Base-by-base conservation (phyloP, 257 asterid species). In the Nicotiana tabacum region DNA sequence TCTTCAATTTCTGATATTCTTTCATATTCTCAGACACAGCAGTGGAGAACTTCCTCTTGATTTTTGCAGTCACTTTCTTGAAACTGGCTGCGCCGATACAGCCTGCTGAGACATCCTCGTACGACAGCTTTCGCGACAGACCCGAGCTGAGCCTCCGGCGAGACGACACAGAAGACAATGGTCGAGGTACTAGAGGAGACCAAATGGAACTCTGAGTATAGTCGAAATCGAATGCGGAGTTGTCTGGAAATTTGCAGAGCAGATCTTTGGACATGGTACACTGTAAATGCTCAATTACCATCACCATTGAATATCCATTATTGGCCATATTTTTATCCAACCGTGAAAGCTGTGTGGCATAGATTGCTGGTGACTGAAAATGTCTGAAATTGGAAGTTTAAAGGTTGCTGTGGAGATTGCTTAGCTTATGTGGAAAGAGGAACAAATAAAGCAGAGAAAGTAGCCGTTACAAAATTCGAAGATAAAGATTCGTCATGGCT, bases 141-240 rank as follows among this genome's bases (percentile, higher is more conserved):
- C 84, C 86, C 5, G 76, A 72, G 80, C 70, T 56, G 61, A 43
- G 48, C 15, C 51, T 21, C 27, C 27, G 17, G 74, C 61, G 62
- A 12, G 51, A 57, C 15, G 37, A 33, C 0, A 33, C 37, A 4
- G 37, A 33, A 33, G 77, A 77, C 17, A 80, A 81, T 0, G 87
- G 89, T 24, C 89, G 92, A 9, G 92, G 91, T 60, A 92, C 89
- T 62, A 95, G 55, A 33, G 98, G 99, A 60, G 99, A 96, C 98
- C 99, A 96, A 55, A 96, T 90, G 61, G 98, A 91, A 89, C 98
- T 96, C 94, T 93, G 98, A 2, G 97, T 61, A 84, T 96, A 94
- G 88, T 96, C 90, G 88, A 93, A 94, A 81, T 91, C 99, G 84
- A 92, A 94, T 15, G 97, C 91, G 0, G 99, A 91, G 84, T 92